These are phyloP conservation scores for Eucalyptus regnans DNA, from an alignment of 345 rosid species.

Conservation along the genomic window DNA sequence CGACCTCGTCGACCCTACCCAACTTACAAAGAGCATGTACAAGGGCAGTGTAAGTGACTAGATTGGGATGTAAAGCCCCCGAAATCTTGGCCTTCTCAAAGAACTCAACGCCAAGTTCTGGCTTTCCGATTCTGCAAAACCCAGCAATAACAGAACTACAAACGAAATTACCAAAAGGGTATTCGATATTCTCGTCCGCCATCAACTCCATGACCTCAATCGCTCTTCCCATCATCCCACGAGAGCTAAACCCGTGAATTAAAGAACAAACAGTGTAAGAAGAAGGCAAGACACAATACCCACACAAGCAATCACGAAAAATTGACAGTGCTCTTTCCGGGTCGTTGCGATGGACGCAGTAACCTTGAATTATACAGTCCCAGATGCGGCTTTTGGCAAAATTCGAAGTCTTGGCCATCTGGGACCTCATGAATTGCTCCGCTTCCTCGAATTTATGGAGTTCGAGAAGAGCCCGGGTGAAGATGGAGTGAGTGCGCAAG, in stretches of 20 bases:
- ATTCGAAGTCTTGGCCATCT: conserved; percentile 12
- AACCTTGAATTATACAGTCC: conserved; percentile 49
- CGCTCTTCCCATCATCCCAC: conserved; percentile 43
- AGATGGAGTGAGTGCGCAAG: conserved; percentile 27
- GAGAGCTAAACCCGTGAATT: conserved; percentile 34
- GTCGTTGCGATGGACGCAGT: conserved; percentile 21
- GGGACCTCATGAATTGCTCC: conserved; percentile 32
- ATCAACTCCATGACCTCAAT: conserved; percentile 58
- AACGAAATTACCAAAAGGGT: conserved; percentile 62
- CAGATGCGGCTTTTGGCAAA: conserved; percentile 15
- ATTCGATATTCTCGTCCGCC: conserved; percentile 24
- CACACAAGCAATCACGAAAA: conserved; percentile 31
- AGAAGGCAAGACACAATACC: conserved; percentile 47
- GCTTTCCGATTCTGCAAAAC: conserved; percentile 55
- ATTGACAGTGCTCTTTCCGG: conserved; percentile 33
- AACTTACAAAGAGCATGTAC: conserved; percentile 45
- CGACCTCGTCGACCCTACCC: conserved; percentile 46
- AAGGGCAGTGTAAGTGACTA: conserved; percentile 52
- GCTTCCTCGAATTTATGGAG: conserved; percentile 50
- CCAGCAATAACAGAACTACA: conserved; percentile 61
- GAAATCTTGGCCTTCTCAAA: conserved; percentile 31
- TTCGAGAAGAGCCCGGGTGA: conserved; percentile 38
- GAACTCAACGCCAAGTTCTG: conserved; percentile 51
- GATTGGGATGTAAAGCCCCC: conserved; percentile 46
- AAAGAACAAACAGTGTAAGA: conserved; percentile 41